Evolutionary conservation across 495 filamentous ascomycete species (phyloP), one percentile per base, ranked within the genome.

Genomic region (Hypoxylon fragiforme): DNA sequence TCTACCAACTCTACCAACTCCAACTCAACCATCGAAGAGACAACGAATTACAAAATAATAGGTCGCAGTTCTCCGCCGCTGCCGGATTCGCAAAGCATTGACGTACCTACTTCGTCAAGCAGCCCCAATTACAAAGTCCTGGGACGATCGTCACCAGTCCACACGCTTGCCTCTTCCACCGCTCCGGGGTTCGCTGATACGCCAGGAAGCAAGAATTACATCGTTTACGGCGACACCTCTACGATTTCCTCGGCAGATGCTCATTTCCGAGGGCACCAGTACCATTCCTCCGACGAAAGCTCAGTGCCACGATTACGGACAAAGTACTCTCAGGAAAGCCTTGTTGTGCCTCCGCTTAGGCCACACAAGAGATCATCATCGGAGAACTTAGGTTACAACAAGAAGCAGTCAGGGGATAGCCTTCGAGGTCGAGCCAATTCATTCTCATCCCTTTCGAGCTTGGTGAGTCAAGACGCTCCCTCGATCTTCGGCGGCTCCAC

Each of bases 301-400:
- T 64, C 68, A 32, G 19, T 53, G 12, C 68, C 52, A 7, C 61
- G 64, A 16, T 50, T 62, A 1, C 67, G 69, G 5, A 64, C 68
- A n/a, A 69, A 67, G 26, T 81, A 81, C 64, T 82, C 80, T 3
- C 77, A 78, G 44, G 79, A 81, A 48, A 81, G 78, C 39, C 68
- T 82, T 21, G 54, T 74, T 7, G 74, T 82, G n/a, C 73, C 76
- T 11, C 78, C 80, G 3, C 59, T 82, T 9, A 63, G 72, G 22
- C 69, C 72, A 7, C 57, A 67, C 54, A 70, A 73, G 63, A 70
- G 66, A 56, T 64, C 52, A 14, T 77, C 77, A n/a, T 67, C 70
- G 46, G 78, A 81, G 40, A 71, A 60, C 18, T 58, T 76, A 18
- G 72, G 76, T 7, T 76, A 77, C 57, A 69, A 75, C 65, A 75